Evolutionary conservation across 192 early-diverging fungal species (phyloP).

Genomic region (Coemansia sp.): DNA sequence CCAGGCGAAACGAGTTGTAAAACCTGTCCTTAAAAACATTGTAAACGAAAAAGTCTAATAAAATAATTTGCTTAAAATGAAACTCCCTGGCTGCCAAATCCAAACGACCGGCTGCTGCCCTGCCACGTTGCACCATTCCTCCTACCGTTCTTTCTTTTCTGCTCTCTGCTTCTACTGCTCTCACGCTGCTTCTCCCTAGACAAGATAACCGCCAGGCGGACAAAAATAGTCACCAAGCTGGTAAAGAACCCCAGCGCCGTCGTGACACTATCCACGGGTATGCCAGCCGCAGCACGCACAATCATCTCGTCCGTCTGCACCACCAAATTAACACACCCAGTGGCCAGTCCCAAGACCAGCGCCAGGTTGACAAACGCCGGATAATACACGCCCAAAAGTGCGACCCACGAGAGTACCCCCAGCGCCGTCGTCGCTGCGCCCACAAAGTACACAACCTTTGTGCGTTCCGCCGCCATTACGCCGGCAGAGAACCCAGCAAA

Average conservation of each 20-base stretch:
- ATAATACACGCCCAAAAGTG: slow-evolving; percentile 15
- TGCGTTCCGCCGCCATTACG: neutral
- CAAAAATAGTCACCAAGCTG: slow-evolving; percentile 24
- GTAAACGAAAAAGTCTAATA: too few relatives aligned
- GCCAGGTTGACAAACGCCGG: slow-evolving; percentile 18
- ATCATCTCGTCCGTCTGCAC: slow-evolving; percentile 30
- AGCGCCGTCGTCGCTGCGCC: slow-evolving; percentile 14
- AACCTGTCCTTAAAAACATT: too few relatives aligned
- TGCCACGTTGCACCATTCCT: neutral
- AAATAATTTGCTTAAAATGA: neutral
- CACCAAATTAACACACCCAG: slow-evolving; percentile 21
- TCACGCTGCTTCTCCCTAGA: slow-evolving; percentile 9
- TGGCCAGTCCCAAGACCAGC: slow-evolving; percentile 12
- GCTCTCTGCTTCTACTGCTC: neutral
- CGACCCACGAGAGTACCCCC: slow-evolving; percentile 13
- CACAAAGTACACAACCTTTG: slow-evolving; percentile 15
- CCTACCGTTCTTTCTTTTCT: neutral
- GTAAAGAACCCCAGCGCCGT: slow-evolving; percentile 28
- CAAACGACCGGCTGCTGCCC: neutral
- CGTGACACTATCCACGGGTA: slow-evolving; percentile 17
- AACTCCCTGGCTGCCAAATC: neutral
- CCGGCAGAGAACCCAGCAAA: neutral
- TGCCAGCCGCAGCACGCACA: slow-evolving; percentile 13
- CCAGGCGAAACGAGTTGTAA: slow-evolving; percentile 26
- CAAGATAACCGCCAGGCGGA: slow-evolving; percentile 11